Base-by-base conservation (phyloP, 305 asterid species). In the Fraxinus xanthoxyloides region DNA sequence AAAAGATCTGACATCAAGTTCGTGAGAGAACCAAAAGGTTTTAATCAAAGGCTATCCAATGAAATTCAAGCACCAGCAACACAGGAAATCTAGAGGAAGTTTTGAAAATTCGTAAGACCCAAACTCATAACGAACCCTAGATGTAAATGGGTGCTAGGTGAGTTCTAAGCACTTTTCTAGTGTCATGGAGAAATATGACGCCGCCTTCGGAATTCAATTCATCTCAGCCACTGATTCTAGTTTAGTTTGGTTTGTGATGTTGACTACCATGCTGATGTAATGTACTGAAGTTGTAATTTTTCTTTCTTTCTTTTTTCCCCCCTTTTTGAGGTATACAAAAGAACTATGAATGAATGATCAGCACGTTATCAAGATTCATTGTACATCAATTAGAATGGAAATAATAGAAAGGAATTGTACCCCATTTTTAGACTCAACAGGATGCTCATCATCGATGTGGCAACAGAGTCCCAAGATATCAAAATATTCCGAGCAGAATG, bases 371-470 rank as follows among this genome's bases (percentile, higher is more conserved):
- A 38, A 32, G 35, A 80, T 21, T 65, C 69, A 56, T 30, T 26
- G 70, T 35, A 56, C 2, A 73, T 43, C 10, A 38, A 61, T 75
- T 70, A 73, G 26, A 77, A 8, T 48, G 40, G 79, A 83, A 28
- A 84, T 61, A 75, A 65, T 23, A 1, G 26, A 7, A 61, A 61
- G 61, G 72, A 65, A 43, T 43, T 72, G 85, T 89, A 93, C 97
- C 97, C 94, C 97, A 82, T 92, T 92, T 77, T 69, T 90, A 81
- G 99, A 93, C 85, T 95, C 98, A 26, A 85, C 90, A 82, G 98
- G 96, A 89, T 95, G 99, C 85, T 95, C 97, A 19, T 95, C 97
- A 65, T 95, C 99, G 17, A 95, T 90, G 88, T 95, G 99, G 88
- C 97, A 94, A 87, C 96, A 95, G 21, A 95, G 93, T 54, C 97